Evolutionary conservation across 306 rosid species (phyloP).

Genomic region (Calophaca sinica): DNA sequence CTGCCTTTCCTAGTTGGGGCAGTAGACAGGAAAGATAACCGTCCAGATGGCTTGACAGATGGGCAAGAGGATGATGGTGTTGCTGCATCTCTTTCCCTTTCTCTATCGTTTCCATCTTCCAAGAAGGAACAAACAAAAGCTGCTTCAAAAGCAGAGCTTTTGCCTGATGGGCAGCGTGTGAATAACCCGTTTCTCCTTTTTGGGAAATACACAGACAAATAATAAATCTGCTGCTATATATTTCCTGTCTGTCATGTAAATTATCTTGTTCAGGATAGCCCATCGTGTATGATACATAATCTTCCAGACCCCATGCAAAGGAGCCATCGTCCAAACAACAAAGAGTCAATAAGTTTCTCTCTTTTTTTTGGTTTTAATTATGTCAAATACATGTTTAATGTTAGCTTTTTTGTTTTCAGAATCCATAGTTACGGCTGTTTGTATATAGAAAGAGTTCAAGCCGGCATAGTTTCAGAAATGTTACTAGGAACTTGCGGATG

Average conservation of each 20-base stretch:
- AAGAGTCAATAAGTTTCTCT: conserved; percentile 56
- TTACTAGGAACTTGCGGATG: conserved; percentile 59
- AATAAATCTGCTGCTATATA: conserved; percentile 56
- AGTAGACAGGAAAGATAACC: conserved; percentile 59
- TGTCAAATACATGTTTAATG: conserved; percentile 48
- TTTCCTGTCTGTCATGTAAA: conserved; percentile 52
- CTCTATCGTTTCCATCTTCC: conserved; percentile 85
- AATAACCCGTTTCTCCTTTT: conserved; percentile 74
- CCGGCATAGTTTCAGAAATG: conserved; percentile 62
- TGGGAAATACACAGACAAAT: conserved; percentile 70
- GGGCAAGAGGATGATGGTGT: conserved; percentile 67
- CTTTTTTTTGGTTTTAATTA: neutral
- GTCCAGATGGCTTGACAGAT: conserved; percentile 48
- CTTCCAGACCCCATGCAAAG: conserved; percentile 45
- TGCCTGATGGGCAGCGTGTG: conserved; percentile 67
- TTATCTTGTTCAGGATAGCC: conserved; percentile 51
- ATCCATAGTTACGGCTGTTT: conserved; percentile 73
- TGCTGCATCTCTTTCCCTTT: conserved; percentile 87
- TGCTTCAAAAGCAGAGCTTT: conserved; percentile 61
- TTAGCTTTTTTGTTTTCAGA: conserved; percentile 49
- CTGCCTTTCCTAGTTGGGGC: conserved; percentile 81
- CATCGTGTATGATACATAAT: conserved; percentile 55
- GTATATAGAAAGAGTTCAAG: conserved; percentile 77
- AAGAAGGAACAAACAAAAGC: conserved; percentile 64
- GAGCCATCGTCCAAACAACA: conserved; percentile 54